Evolutionary conservation across 2,329 filamentous ascomycete genomes (phyloP), one percentile per base, ranked within the genome.

Genomic region (Sphaerulina vaccinii): DNA sequence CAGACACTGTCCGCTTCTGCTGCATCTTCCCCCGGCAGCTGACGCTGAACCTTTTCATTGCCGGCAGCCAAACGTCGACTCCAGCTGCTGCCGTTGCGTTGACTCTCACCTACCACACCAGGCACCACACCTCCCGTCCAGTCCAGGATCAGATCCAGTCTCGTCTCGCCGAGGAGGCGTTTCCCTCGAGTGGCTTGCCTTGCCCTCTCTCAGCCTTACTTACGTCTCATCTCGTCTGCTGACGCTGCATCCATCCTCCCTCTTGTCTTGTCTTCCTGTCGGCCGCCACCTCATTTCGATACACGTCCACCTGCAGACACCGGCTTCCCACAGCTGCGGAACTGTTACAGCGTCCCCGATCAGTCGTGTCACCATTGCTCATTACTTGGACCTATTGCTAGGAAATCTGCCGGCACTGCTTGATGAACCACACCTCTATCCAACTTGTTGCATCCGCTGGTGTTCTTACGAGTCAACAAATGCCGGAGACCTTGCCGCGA

Each of bases 21-120:
- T 27, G n/a, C 22, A 19, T 35, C 32, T 36, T 27, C 18, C 33
- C 49, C 49, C 49, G 49, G 49, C 49, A 52, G 11, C 42, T 46
- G 49, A 52, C 49, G 36, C 42, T 47, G 42, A 52, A 46, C 49
- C 49, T 52, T 52, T 52, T 47, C 42, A 38, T 32, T 52, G 49
- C 49, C 49, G 49, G 49, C 49, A 51, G 40, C 40, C 48, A 10
- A 51, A 37, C 40, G n/a, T 24, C 22, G 40, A 39, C 38, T 46
- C 49, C 32, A 19, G 16, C 38, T 16, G 21, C 11, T 22, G 16
- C 40, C 16, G 5, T 21, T 9, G 10, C 16, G 16, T 18, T n/a
- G 10, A 18, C 3, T 9, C 13, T 8, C 35, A 3, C 15, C 2
- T 19, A 35, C 49, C 42, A 40, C 18, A 44, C 48, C 18, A 29